Conservation (phyloP, 148 eudicot species). For the Silene latifolia region DNA sequence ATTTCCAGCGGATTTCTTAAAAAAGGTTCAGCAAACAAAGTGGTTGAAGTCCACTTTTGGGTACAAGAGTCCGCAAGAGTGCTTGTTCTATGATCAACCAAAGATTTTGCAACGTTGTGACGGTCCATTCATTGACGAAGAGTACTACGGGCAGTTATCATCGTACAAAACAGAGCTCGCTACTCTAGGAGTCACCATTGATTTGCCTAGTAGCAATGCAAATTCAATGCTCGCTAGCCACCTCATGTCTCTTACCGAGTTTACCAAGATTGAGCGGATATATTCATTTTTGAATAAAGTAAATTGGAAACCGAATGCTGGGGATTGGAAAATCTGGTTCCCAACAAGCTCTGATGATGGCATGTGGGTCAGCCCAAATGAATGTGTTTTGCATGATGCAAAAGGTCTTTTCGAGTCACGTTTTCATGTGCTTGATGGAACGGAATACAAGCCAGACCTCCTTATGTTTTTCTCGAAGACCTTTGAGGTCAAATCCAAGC, state of each 20-base stretch:
- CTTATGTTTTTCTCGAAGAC: conserved; percentile 39
- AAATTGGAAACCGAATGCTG: conserved; percentile 35
- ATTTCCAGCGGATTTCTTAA: conserved; percentile 30
- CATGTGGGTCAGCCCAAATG: conserved; percentile 40
- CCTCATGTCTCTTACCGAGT: conserved; percentile 30
- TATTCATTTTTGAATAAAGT: conserved; percentile 33
- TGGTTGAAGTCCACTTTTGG: conserved; percentile 59
- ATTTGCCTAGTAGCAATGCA: conserved; percentile 23
- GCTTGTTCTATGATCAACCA: conserved; percentile 37
- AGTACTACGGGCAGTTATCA: conserved; percentile 39
- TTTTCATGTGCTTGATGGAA: conserved; percentile 41
- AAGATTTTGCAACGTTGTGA: conserved; percentile 32
- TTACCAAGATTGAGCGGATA: conserved; percentile 35
- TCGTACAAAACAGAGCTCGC: conserved; percentile 44
- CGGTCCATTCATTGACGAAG: conserved; percentile 65
- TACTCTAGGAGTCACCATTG: conserved; percentile 39
- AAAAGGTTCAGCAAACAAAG: conserved; percentile 19
- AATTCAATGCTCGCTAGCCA: conserved; percentile 39
- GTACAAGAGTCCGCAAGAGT: conserved; percentile 42
- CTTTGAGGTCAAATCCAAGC: conserved; percentile 39
- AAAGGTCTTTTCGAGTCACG: conserved; percentile 36
- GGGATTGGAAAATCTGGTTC: conserved; percentile 36
- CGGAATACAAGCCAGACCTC: conserved; percentile 32
- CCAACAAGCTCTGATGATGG: conserved; percentile 42
- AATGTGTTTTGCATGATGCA: conserved; percentile 54